Base-by-base conservation (phyloP, 768 basidiomycete genomes). In the Tricholoma matsutake region DNA sequence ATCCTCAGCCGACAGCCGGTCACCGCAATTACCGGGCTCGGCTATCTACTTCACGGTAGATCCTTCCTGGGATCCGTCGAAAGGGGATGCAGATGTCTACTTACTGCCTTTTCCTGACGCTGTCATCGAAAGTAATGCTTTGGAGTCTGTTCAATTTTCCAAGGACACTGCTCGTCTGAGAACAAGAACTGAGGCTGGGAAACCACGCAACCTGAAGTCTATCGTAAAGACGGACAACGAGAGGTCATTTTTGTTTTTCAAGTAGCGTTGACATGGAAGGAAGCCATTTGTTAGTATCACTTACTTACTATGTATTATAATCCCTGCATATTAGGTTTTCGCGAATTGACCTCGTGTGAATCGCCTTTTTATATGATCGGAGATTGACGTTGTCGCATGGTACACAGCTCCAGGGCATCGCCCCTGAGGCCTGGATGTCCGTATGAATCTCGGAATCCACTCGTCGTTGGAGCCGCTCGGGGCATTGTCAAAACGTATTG, bases 11-110 rank as follows among this genome's bases (percentile, higher is more conserved):
- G 51, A 52, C 4, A n/a, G 5, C n/a, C 47, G 45, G 45, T 22
- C 35, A 29, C 29, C 52, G 18, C 52, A 47, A 28, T 39, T 14
- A 39, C 37, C 37, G 2, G 37, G 14, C 37, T 56, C 63, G 4
- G 58, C 61, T 20, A 45, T 66, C 9, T 66, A 66, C 37, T 63
- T 66, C 41, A 66, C 62, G 2, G 63, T 66, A 8, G 65, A 66
- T 32, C 65, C 65, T 2, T 41, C 20, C 3, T 66, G 65, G 65
- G 63, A 64, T 47, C 31, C 28, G 29, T 64, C 65, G 10, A 58
- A 64, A 43, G 62, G 64, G 18, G 56, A 63, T 18, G 64, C 62
- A 22, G 49, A 61, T 29, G 6, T 65, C 10, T 65, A 58, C 34
- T 22, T 65, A 4, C 37, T 65, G n/a, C 60, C 64, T 16, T 60